A percentile compares a stretch with the other conserved stretches of the same genome.
Evolutionary conservation across 164 flowering plant genomes (phyloP).

Genomic region (Vitis labrusca): DNA sequence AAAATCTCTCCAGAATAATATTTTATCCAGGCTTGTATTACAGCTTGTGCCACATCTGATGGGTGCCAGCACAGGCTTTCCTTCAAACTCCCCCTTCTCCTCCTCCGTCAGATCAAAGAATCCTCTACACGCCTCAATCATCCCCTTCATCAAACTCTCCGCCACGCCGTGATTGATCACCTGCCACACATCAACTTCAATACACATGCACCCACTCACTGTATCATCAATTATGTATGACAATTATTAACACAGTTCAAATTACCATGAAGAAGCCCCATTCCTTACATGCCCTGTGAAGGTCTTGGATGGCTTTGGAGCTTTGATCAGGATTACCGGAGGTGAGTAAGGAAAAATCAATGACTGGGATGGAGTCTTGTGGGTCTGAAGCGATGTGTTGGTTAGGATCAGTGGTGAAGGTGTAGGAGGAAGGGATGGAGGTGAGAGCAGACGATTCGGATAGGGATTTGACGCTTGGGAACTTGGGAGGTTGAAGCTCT

Average conservation of each 20-base stretch:
- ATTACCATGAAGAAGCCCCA: conserved; percentile 24
- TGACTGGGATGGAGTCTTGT: conserved; percentile 17
- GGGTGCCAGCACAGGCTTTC: conserved; percentile 13
- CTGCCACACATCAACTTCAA: conserved; percentile 2
- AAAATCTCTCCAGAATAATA: conserved; percentile 16
- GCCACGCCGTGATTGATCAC: conserved; percentile 22
- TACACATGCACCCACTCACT: too few species aligned
- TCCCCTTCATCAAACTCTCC: conserved; percentile 2
- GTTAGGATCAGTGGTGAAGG: conserved; percentile 10
- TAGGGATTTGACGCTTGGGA: conserved; percentile 18
- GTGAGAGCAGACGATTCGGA: conserved; percentile 31
- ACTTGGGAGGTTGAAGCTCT: conserved; percentile 5
- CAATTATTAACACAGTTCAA: background rate
- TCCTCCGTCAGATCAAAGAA: conserved; percentile 21
- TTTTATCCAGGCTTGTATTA: background rate
- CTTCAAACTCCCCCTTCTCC: conserved; percentile 14
- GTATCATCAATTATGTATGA: too few species aligned
- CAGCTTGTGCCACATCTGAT: conserved; percentile 11
- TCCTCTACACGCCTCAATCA: background rate
- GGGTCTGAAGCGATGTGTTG: conserved; percentile 2
- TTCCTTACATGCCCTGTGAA: conserved; percentile 13
- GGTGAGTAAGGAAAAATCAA: conserved; percentile 11
- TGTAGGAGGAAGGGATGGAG: conserved; percentile 26
- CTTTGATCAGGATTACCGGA: conserved; percentile 11
- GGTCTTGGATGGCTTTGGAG: conserved; percentile 5